These are phyloP conservation scores for Trichoderma virens DNA, from an alignment of 495 filamentous ascomycete species.

Conservation along the genomic window DNA sequence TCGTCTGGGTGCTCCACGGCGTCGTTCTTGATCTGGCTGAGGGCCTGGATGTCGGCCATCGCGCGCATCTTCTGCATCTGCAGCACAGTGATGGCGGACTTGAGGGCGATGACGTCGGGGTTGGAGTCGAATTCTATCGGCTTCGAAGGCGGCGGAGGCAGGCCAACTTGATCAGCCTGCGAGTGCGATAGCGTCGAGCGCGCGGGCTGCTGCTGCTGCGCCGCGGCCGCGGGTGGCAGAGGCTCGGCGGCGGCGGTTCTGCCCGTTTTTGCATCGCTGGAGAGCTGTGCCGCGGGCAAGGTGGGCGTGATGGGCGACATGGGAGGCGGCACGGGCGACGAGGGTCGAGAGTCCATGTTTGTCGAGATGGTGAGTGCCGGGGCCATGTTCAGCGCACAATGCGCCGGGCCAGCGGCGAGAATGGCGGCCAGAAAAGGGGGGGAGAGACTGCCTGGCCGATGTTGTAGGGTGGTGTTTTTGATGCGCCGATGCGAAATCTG, in stretches of 20 bases:
- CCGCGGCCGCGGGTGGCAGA: slow-evolving; percentile 3
- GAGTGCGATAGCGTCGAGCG: slow-evolving; percentile 35
- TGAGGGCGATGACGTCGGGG: slow-evolving; percentile 75
- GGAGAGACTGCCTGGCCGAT: background rate
- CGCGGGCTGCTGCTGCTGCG: slow-evolving; percentile 14
- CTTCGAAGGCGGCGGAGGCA: slow-evolving; percentile 44
- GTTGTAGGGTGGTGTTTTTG: background rate
- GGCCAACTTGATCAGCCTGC: slow-evolving; percentile 29
- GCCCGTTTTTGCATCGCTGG: background rate
- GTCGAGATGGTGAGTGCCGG: slow-evolving; percentile 24
- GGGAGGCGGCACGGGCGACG: slow-evolving; percentile 30
- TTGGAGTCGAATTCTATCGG: slow-evolving; percentile 72
- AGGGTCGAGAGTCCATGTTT: slow-evolving; percentile 16
- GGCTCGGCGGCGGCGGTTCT: background rate
- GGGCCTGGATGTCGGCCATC: slow-evolving; percentile 55
- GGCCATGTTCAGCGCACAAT: slow-evolving; percentile 16
- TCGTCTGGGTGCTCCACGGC: slow-evolving; percentile 61
- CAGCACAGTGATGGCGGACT: slow-evolving; percentile 70
- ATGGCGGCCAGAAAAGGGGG: background rate
- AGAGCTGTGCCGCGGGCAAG: slow-evolving; percentile 17
- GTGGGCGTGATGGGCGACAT: slow-evolving; percentile 41
- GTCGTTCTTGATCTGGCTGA: slow-evolving; percentile 54
- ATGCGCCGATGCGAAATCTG: background rate
- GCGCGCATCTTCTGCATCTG: slow-evolving; percentile 75
- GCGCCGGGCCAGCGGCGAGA: slow-evolving; percentile 4